These are phyloP conservation scores for Myrica gale DNA, from an alignment of 306 rosid species.

Conservation along the genomic window DNA sequence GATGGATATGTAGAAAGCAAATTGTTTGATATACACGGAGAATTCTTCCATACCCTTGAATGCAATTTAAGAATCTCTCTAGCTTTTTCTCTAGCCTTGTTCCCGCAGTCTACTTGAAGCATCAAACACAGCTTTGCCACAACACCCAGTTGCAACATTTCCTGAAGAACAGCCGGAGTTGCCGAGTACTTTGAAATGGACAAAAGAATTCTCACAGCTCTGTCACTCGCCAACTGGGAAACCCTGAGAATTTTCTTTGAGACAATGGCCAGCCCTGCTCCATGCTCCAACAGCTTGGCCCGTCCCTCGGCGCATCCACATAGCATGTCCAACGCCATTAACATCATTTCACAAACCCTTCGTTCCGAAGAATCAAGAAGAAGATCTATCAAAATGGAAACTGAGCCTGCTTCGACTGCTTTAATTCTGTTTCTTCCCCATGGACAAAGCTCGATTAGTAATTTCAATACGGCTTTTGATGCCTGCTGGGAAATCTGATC, in stretches of 20 bases:
- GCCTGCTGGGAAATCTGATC: slow-evolving; percentile 62
- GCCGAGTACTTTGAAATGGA: slow-evolving; percentile 53
- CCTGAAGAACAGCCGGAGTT: slow-evolving; percentile 45
- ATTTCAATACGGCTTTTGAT: slow-evolving; percentile 46
- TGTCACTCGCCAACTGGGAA: slow-evolving; percentile 60
- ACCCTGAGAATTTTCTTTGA: slow-evolving; percentile 77
- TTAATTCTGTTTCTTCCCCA: slow-evolving; percentile 64
- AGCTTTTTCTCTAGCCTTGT: slow-evolving; percentile 68
- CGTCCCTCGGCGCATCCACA: slow-evolving; percentile 81
- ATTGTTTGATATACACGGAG: slow-evolving; percentile 54
- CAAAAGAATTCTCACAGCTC: slow-evolving; percentile 60
- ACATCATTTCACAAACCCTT: slow-evolving; percentile 56
- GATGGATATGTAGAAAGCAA: slow-evolving; percentile 49
- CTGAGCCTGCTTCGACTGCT: slow-evolving; percentile 63
- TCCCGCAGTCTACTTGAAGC: slow-evolving; percentile 67
- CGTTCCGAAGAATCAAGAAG: slow-evolving; percentile 51
- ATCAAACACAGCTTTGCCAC: slow-evolving; percentile 72
- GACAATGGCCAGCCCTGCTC: slow-evolving; percentile 68
- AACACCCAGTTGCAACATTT: slow-evolving; percentile 69
- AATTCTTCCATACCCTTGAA: slow-evolving; percentile 54
- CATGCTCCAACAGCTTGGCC: slow-evolving; percentile 59
- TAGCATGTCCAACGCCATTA: slow-evolving; percentile 47
- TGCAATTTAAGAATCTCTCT: slow-evolving; percentile 70
- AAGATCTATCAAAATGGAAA: slow-evolving; percentile 49
- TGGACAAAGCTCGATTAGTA: slow-evolving; percentile 41